Base-by-base conservation (phyloP, 2,329 filamentous ascomycete genomes). In the Exophiala sp. region DNA sequence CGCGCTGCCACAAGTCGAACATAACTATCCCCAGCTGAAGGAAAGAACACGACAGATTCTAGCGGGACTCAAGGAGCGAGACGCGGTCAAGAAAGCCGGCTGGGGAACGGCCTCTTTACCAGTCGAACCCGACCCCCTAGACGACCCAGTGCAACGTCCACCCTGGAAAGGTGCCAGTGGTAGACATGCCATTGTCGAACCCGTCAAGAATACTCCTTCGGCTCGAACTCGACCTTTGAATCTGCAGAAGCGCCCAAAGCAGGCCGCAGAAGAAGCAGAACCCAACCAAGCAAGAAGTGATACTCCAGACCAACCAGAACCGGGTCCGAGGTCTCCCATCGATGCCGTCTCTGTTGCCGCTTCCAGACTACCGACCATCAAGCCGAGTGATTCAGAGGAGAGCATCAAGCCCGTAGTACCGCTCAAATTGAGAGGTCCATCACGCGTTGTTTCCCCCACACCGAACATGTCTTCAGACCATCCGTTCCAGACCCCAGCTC, bases 111-210 rank as follows among this genome's bases (percentile, higher is more conserved):
- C 29, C 16, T 42, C 57, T 22, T 51, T 50, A 58, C 66, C 62
- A 56, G 70, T 62, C 10, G 69, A 45, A 62, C 18, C 66, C 65
- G 57, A 60, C 69, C 64, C 60, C 53, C 67, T 71, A 46, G 71
- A 75, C 21, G 70, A 63, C 44, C 80, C 81, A 3, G 74, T 58
- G 32, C 50, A 62, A 38, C 66, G 67, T 37, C 68, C 72, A 46
- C 71, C 81, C 50, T 89, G 86, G 86, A 83, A 82, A 60, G 85
- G 85, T 14, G 80, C 81, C 30, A 88, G 82, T 63, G 86, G 86
- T 22, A 79, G 85, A 57, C 75, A 76, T 35, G 72, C 78, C 29
- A 73, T 87, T 48, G 76, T 86, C 27, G 75, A 76, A 38, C 81
- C 84, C 2, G 76, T 87, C 30, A 76, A 73, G 61, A 83, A 87